A percentile compares a stretch with the other conserved stretches of the same genome.
Conservation (phyloP, 768 basidiomycete genomes). For the Leccinum truebloodii region DNA sequence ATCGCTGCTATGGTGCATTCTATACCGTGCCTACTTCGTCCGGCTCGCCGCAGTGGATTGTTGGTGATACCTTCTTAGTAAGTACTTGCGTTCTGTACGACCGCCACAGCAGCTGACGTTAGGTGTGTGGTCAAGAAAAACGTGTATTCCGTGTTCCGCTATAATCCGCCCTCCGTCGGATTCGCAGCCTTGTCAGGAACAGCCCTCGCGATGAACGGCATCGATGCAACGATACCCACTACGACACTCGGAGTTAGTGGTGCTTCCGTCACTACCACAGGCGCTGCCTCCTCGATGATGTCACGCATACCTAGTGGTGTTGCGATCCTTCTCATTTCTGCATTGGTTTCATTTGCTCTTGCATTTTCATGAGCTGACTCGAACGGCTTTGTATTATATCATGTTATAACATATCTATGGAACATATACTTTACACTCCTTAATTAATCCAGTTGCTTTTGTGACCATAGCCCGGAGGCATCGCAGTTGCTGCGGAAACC, state of each 20-base stretch:
- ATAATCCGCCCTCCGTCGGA: conserved; percentile 49
- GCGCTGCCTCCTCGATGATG: conserved; percentile 10
- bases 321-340: conserved; percentile 9
- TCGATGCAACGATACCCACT: conserved; percentile 20
- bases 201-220: conserved; percentile 29
- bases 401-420: not conserved
- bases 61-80: conserved; percentile 86
- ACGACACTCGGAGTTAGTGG: conserved; percentile 23
- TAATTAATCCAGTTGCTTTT: not conserved
- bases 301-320: conserved; percentile 2
- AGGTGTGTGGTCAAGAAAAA: conserved; percentile 42
- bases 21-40: conserved; percentile 62
- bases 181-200: conserved; percentile 45
- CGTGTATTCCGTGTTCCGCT: conserved; percentile 55
- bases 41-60: conserved; percentile 72
- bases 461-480: no score
- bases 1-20: conserved; percentile 81
- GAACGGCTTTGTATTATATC: not conserved
- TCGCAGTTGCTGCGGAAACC: not conserved
- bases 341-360: conserved; percentile 9
- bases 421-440: not conserved
- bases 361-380: conserved; percentile 4
- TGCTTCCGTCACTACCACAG: conserved; percentile 14
- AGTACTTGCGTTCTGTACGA: not conserved
- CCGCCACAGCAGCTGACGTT: conserved; percentile 1